A percentile compares a stretch with the other conserved stretches of the same genome.
Conservation (phyloP, 257 asterid species). For the Lantana camara region DNA sequence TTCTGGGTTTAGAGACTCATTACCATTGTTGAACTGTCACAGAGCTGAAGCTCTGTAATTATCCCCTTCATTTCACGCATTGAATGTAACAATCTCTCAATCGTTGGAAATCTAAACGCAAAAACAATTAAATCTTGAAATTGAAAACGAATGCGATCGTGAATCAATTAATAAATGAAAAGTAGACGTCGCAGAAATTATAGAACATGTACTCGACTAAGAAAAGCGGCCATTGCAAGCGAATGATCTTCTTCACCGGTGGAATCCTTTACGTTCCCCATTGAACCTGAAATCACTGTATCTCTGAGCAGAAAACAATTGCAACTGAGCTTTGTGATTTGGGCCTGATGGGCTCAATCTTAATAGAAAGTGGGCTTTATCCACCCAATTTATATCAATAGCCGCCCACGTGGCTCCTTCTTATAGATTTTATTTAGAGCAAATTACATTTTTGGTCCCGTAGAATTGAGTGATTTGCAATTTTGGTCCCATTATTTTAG, state of each 20-base stretch:
- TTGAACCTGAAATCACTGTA: constrained; percentile 25
- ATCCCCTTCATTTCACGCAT: no score
- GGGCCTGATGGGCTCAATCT: constrained; percentile 8
- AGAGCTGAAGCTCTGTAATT: no score
- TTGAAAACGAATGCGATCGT: background rate
- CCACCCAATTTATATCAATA: no score
- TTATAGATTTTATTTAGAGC: no score
- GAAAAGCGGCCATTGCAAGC: constrained; percentile 49
- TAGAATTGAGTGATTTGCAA: no score
- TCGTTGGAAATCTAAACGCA: background rate
- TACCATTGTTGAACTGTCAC: no score
- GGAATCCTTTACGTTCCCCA: constrained; percentile 7
- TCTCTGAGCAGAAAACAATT: background rate
- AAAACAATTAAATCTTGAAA: constrained; percentile 27
- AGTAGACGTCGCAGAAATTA: constrained; percentile 1
- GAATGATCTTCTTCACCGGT: constrained; percentile 15
- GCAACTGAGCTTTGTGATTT: constrained; percentile 24
- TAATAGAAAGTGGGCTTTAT: background rate
- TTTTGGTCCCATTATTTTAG: no score
- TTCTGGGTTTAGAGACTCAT: no score
- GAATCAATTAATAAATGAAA: background rate
- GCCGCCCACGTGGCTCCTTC: no score
- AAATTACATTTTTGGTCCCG: no score
- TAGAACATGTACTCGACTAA: constrained; percentile 45
- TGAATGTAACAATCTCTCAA: no score